phyloP scores from a whole-genome alignment of 1,284 basidiomycete genomes.

The Ustilago cynodontis region DNA sequence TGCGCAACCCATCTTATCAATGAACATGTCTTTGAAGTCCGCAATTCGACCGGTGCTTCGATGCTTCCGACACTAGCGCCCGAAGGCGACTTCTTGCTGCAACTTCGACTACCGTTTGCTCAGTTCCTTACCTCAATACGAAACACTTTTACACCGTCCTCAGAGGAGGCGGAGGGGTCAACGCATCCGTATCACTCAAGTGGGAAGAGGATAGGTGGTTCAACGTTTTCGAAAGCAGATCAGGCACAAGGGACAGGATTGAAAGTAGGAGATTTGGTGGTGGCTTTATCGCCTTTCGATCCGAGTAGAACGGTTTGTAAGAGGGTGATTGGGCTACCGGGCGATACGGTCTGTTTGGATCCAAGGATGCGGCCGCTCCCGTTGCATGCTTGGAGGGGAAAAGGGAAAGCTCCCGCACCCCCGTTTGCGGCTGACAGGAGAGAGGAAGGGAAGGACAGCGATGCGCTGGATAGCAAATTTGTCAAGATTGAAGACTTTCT shows the following conservation, averaged over 20 bases:
- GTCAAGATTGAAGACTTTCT: slow-evolving; percentile 28
- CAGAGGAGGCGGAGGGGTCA: not conserved
- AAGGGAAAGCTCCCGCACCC: not conserved
- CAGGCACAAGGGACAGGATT: slow-evolving; percentile 58
- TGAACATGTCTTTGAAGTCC: slow-evolving; percentile 58
- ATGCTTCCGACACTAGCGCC: slow-evolving; percentile 66
- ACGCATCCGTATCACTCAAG: slow-evolving; percentile 10
- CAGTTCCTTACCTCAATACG: slow-evolving; percentile 11
- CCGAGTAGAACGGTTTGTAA: slow-evolving; percentile 85
- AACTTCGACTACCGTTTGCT: slow-evolving; percentile 54
- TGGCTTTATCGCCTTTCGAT: slow-evolving; percentile 80
- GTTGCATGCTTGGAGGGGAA: slow-evolving; percentile 25
- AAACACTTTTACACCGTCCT: not conserved
- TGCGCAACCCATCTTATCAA: slow-evolving; percentile 55
- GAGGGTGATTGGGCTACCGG: slow-evolving; percentile 88
- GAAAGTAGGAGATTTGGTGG: slow-evolving; percentile 80
- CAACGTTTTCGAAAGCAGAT: slow-evolving; percentile 40
- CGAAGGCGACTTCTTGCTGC: slow-evolving; percentile 58
- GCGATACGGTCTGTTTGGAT: slow-evolving; percentile 89
- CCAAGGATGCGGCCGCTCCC: slow-evolving; percentile 72
- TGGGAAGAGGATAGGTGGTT: slow-evolving; percentile 14
- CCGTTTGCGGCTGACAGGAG: not conserved
- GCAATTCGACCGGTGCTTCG: slow-evolving; percentile 57
- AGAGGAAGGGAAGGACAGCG: not conserved
- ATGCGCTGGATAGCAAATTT: slow-evolving; percentile 11